Conservation (phyloP, 192 early-diverging fungal species). For the Backusella australiensis region DNA sequence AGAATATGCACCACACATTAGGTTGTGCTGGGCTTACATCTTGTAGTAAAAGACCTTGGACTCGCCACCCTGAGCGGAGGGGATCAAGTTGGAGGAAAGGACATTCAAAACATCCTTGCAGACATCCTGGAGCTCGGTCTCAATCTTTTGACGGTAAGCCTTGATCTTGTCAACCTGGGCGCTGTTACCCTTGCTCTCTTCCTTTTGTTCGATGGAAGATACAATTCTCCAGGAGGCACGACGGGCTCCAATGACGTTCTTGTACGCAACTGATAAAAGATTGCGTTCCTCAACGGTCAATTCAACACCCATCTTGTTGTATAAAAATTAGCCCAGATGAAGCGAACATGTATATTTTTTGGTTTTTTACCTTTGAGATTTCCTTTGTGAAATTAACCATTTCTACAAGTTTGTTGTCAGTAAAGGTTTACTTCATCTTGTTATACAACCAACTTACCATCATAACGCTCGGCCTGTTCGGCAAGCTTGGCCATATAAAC, state of each 20-base stretch:
- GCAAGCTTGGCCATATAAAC: conserved; percentile 99
- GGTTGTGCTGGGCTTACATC: conserved; percentile 56
- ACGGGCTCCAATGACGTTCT: conserved; percentile 95
- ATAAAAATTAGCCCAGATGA: neutral
- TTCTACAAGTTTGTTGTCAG: conserved; percentile 2
- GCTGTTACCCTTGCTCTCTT: conserved; percentile 90
- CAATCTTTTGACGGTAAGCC: conserved; percentile 89
- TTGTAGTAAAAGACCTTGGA: conserved; percentile 99
- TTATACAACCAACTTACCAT: conserved; percentile 60
- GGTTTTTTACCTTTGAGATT: conserved; percentile 42
- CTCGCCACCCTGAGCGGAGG: conserved; percentile 86
- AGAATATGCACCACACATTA: no score
- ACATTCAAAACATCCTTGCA: conserved; percentile 91
- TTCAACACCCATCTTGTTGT: conserved; percentile 70
- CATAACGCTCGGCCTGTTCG: conserved; percentile 98
- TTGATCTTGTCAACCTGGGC: conserved; percentile 86
- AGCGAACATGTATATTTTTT: neutral
- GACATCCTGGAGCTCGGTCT: conserved; percentile 86
- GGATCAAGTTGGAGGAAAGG: conserved; percentile 80
- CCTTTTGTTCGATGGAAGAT: conserved; percentile 99
- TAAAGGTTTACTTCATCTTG: neutral
- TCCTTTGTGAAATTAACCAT: conserved; percentile 30
- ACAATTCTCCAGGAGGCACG: conserved; percentile 99
- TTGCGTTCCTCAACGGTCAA: conserved; percentile 85
- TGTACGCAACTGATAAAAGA: conserved; percentile 77